Base-by-base conservation (phyloP, 164 flowering plant species). In the Piper longum region DNA sequence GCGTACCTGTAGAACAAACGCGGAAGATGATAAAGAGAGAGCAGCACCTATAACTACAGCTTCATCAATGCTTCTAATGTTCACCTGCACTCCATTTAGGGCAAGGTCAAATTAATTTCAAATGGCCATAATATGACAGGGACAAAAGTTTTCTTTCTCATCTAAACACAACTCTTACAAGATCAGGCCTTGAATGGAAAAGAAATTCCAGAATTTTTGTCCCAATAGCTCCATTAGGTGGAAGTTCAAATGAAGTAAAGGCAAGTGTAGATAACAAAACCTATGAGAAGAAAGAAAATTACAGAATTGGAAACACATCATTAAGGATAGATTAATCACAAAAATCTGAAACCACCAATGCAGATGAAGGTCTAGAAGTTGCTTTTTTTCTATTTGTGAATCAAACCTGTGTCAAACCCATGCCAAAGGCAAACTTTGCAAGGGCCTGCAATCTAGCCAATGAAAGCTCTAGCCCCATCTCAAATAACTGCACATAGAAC, bases 391-490 rank as follows among this genome's bases (percentile, higher is more conserved):
- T n/a, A n/a, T 65, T 14, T 43, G 12, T 68, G 55, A 36, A 67
- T 41, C 66, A 45, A 72, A 93, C 99, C 96, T 93, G 97, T 69
- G 95, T 80, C 69, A 93, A 77, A 54, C 99, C 99, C 85, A 93
- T 77, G 74, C 97, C 98, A 76, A 93, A 93, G 18, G 98, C 97
- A 83, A 82, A 93, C 74, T 85, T 93, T 51, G 98, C 97, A 73
- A 93, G 96, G 70, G 98, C 96, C 72, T 84, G 85, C 57, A 93
- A 72, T 17, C 98, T 90, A 64, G 92, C 91, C 74, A 93, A 71
- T 65, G 98, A 93, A 70, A 93, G 97, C 86, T 93, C 98, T 64
- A 93, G 78, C 58, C 98, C 98, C 98, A 93, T 93, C 85, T 93
- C 98, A 77, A 93, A 93, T 52, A 93, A 82, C 98, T 93, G 86